Percentiles rank a stretch among this genome's conserved stretches.
These are phyloP conservation scores for Hypomyces rosellus DNA, from an alignment of 2,329 filamentous ascomycete genomes.

Conservation along the genomic window DNA sequence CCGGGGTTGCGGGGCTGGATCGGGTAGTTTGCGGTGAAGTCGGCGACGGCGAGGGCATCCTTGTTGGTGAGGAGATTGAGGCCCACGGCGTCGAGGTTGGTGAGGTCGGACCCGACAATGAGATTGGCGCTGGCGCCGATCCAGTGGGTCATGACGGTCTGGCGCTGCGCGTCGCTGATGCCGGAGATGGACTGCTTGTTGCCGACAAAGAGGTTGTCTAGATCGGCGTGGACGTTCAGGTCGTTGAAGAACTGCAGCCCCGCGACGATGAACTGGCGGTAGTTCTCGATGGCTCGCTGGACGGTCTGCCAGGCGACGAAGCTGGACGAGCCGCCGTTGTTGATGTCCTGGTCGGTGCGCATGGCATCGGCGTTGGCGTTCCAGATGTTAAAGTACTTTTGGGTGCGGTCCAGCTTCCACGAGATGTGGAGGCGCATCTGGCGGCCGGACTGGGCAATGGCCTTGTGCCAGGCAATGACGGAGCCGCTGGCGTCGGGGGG, in stretches of 20 bases:
- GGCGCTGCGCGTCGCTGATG: constrained; percentile 14
- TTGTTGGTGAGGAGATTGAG: constrained; percentile 12
- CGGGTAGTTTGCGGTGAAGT: constrained; percentile 15
- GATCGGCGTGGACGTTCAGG: constrained; percentile 14
- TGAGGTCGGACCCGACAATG: constrained; percentile 14
- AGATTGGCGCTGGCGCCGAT: constrained; percentile 16
- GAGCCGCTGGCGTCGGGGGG: constrained; percentile 13
- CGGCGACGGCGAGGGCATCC: constrained; percentile 12
- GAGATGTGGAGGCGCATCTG: constrained; percentile 17
- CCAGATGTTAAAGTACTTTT: constrained; percentile 15
- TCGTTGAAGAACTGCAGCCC: constrained; percentile 11
- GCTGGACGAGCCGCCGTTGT: constrained; percentile 10
- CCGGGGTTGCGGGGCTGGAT: constrained; percentile 16
- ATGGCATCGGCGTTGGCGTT: constrained; percentile 15
- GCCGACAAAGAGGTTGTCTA: constrained; percentile 15
- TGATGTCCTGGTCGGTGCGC: constrained; percentile 18
- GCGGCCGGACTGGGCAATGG: constrained; percentile 13
- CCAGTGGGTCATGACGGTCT: constrained; percentile 17
- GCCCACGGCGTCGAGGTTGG: constrained; percentile 13
- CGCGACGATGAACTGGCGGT: constrained; percentile 16
- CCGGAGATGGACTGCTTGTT: constrained; percentile 12
- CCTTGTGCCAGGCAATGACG: constrained; percentile 15
- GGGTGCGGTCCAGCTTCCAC: constrained; percentile 16
- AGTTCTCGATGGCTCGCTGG: constrained; percentile 17
- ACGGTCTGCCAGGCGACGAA: constrained; percentile 13